phyloP scores from a whole-genome alignment of 495 filamentous ascomycete species.

The Daldinia concentrica region DNA sequence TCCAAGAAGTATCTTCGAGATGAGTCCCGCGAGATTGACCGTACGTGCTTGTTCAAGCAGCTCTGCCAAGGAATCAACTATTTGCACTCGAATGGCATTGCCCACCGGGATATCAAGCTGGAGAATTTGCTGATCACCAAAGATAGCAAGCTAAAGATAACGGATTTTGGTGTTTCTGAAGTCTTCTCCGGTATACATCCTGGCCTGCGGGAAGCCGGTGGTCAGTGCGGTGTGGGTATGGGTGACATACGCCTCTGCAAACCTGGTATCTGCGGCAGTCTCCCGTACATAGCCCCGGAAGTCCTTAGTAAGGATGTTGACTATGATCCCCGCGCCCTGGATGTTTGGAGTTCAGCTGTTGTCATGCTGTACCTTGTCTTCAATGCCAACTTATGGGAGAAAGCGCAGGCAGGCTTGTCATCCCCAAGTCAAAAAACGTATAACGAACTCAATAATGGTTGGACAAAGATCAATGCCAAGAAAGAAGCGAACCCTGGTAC shows the following conservation, averaged over 20 bases:
- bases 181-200: slow-evolving; percentile 80
- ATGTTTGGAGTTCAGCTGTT: slow-evolving; percentile 82
- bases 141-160: slow-evolving; percentile 78
- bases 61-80: slow-evolving; percentile 75
- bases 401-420: slow-evolving; percentile 58
- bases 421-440: slow-evolving; percentile 55
- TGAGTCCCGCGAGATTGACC: slow-evolving; percentile 70
- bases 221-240: slow-evolving; percentile 73
- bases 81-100: slow-evolving; percentile 74
- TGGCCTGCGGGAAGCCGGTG: slow-evolving; percentile 68
- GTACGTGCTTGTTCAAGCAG: slow-evolving; percentile 83
- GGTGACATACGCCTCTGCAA: slow-evolving; percentile 70
- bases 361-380: slow-evolving; percentile 75
- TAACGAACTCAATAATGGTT: slow-evolving; percentile 66
- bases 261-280: slow-evolving; percentile 77
- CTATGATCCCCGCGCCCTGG: slow-evolving; percentile 79
- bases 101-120: slow-evolving; percentile 83
- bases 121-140: slow-evolving; percentile 78
- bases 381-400: slow-evolving; percentile 70
- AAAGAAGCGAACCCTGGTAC: slow-evolving; percentile 58
- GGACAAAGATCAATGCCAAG: slow-evolving; percentile 66
- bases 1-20: slow-evolving; percentile 67
- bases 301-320: slow-evolving; percentile 69
- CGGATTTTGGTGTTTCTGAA: slow-evolving; percentile 81
- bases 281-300: slow-evolving; percentile 82